A percentile compares a stretch with the other conserved stretches of the same genome.
These are phyloP conservation scores for Orbilia oligospora DNA, from an alignment of 2,329 filamentous ascomycete species.

Conservation along the genomic window DNA sequence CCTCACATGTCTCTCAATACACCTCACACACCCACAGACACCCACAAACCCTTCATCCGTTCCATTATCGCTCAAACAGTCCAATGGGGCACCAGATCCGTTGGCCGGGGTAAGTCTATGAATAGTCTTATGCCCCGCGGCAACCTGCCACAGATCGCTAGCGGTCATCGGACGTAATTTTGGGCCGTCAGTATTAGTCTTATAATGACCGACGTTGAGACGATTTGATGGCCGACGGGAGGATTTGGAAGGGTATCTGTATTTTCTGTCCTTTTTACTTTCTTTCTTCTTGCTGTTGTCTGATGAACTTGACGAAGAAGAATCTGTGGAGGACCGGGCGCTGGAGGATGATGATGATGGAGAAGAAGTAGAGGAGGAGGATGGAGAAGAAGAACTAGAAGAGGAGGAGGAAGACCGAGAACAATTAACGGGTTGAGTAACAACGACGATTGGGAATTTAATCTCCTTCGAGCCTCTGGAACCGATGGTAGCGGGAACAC, in stretches of 20 bases:
- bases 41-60: conserved; percentile 29
- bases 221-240: conserved; percentile 54
- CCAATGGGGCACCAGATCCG: conserved; percentile 35
- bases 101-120: conserved; percentile 37
- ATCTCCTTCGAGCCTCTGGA: conserved; percentile 15
- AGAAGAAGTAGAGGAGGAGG: conserved; percentile 22
- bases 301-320: conserved; percentile 16
- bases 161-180: conserved; percentile 45
- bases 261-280: conserved; percentile 28
- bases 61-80: conserved; percentile 46
- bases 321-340: conserved; percentile 15
- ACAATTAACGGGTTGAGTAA: conserved; percentile 6
- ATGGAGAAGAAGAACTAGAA: neutral
- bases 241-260: conserved; percentile 49
- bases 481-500: conserved; percentile 40
- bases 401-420: conserved; percentile 11
- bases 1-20: conserved; percentile 17
- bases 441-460: conserved; percentile 22
- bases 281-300: conserved; percentile 36
- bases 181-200: conserved; percentile 14
- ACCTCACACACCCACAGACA: conserved; percentile 26
- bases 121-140: conserved; percentile 31
- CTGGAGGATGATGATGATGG: conserved; percentile 11
- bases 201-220: conserved; percentile 55
- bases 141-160: conserved; percentile 41